Evolutionary conservation across 2,329 filamentous ascomycete species (phyloP).

Genomic region (Cladophialophora yegresii): DNA sequence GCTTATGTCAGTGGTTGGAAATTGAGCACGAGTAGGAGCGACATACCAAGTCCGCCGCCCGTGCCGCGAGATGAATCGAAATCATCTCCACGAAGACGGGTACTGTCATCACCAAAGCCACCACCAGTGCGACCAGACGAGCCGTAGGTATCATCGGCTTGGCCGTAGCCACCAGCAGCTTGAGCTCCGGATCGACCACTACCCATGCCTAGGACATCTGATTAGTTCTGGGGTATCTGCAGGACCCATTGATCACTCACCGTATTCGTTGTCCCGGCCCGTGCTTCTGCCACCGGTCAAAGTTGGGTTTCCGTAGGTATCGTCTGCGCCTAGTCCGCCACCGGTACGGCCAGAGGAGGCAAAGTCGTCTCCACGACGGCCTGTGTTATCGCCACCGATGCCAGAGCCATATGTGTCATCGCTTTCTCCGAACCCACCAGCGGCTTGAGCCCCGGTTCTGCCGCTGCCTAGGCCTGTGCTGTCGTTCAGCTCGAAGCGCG

Average conservation of each 20-base stretch:
- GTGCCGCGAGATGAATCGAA: constrained; percentile 4
- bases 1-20: background rate
- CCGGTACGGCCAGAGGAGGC: constrained; percentile 13
- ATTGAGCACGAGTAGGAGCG: background rate
- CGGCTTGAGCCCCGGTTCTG: constrained; percentile 13
- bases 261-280: constrained; percentile 19
- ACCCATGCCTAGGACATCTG: constrained; percentile 4
- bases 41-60: constrained; percentile 28
- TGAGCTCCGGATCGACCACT: constrained; percentile 15
- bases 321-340: constrained; percentile 19
- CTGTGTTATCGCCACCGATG: constrained; percentile 24
- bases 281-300: constrained; percentile 19
- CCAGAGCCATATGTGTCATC: constrained; percentile 30
- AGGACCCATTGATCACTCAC: background rate
- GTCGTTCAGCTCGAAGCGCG: background rate
- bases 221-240: background rate
- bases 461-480: constrained; percentile 9
- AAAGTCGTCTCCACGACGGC: constrained; percentile 5
- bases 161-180: constrained; percentile 16
- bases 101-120: constrained; percentile 28
- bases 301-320: constrained; percentile 18
- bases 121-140: constrained; percentile 23
- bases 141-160: constrained; percentile 27
- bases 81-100: background rate
- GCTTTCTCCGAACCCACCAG: constrained; percentile 24